Evolutionary conservation across 139 green algal species (phyloP).

Genomic region (Coccomyxa sp.): DNA sequence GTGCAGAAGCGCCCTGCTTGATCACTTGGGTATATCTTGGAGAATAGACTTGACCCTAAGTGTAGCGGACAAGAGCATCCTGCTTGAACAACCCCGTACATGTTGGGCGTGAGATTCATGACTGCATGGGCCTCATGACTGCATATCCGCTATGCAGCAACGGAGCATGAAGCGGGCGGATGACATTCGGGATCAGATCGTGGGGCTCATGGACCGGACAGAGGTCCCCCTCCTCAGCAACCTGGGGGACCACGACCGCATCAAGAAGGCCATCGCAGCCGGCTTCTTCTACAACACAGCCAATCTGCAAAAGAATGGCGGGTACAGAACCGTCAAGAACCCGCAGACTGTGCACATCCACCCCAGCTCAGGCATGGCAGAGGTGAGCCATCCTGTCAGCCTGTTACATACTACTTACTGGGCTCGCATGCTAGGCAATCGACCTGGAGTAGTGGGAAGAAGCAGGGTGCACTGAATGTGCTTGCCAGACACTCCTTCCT

Average conservation of each 20-base stretch:
- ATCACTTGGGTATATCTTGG: no score
- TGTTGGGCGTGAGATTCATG: no score
- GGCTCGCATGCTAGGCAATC: not conserved
- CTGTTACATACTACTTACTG: not conserved
- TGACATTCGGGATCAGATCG: constrained; percentile 95
- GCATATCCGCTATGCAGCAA: no score
- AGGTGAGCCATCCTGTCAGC: constrained; percentile 35
- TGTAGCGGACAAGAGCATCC: no score
- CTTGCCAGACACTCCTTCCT: no score
- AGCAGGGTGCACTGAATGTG: no score
- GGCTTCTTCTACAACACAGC: constrained; percentile 97
- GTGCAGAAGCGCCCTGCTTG: no score
- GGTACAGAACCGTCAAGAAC: constrained; percentile 96
- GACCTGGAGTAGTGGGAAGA: not conserved
- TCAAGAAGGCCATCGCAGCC: constrained; percentile 48
- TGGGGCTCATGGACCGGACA: constrained; percentile 92
- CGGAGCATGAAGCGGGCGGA: constrained; percentile 87
- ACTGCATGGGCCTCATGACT: no score
- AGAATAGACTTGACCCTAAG: no score
- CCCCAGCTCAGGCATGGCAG: constrained; percentile 71
- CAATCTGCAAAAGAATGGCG: constrained; percentile 79
- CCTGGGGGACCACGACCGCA: constrained; percentile 63
- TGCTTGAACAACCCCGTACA: no score
- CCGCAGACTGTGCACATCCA: constrained; percentile 95
- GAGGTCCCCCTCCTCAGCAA: constrained; percentile 88